phyloP scores from a whole-genome alignment of 1,284 basidiomycete species.

The Farysia itapuensis region DNA sequence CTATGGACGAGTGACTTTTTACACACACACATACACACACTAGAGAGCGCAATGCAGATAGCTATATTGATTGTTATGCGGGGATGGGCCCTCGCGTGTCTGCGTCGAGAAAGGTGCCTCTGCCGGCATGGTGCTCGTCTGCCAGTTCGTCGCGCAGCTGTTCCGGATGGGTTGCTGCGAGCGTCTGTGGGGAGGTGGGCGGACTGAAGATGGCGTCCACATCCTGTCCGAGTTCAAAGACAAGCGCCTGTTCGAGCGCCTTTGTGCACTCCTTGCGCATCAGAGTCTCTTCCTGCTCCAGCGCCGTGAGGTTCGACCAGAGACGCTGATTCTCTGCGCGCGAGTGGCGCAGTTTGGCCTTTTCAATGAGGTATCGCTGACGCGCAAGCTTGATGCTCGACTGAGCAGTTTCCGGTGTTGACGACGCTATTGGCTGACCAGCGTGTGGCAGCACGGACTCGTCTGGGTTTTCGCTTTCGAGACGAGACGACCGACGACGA shows the following conservation, averaged over 20 bases:
- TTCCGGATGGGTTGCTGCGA: neutral
- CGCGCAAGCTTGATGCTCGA: constrained; percentile 15
- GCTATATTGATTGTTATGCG: too few species aligned
- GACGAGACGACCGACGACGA: too few species aligned
- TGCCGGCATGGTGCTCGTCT: too few species aligned
- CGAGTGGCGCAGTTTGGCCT: constrained; percentile 42
- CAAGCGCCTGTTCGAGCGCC: constrained; percentile 38
- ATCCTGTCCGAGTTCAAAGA: constrained; percentile 33
- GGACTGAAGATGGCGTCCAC: constrained; percentile 49
- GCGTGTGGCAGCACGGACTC: too few species aligned
- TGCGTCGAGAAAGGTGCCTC: too few species aligned
- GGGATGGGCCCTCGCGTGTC: too few species aligned
- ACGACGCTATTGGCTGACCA: too few species aligned
- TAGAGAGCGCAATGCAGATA: too few species aligned
- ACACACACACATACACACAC: too few species aligned
- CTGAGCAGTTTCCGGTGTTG: constrained; percentile 7
- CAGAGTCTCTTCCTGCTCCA: constrained; percentile 13
- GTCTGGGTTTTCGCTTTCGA: too few species aligned
- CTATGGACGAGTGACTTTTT: neutral
- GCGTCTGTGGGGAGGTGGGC: constrained; percentile 14
- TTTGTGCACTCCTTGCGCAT: constrained; percentile 11
- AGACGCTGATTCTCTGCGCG: constrained; percentile 33
- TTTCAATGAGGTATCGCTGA: constrained; percentile 49
- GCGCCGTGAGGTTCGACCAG: constrained; percentile 8
- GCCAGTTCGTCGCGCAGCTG: too few species aligned